Base-by-base conservation (phyloP, 352 stramenopile genomes). In the Pilasporangium apinafurcum region DNA sequence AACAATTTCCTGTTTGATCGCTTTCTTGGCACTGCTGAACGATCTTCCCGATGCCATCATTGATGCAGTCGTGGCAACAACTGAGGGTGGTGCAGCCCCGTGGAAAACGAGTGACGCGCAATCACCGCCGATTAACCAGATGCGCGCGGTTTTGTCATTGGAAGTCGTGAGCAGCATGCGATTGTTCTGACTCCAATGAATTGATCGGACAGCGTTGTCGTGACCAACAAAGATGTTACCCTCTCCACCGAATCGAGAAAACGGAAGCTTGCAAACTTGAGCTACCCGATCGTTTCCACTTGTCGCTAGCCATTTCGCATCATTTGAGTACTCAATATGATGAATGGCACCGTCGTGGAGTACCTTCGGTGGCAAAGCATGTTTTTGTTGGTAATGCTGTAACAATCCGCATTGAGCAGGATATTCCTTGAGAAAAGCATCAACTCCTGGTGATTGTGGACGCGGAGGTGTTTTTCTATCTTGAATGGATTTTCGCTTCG, bases 131-230 rank as follows among this genome's bases (percentile, higher is more conserved):
- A 53, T 47, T 28, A 84, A 56, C 81, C 81, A 92, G 8, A 92
- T 35, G 9, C 74, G 64, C 37, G 70, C 69, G n/a, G 75, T 78
- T 44, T 78, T 78, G 47, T 92, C 81, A 27, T 44, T 68, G 1
- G 70, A 83, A 10, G 80, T 76, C 6, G 76, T 91, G 32, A 88
- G 41, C 17, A 91, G 35, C 56, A 84, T 66, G 25, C 71, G 58
- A 37, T 84, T 79, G 47, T 62, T 89, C 26, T 81, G 75, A 60
- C 81, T 91, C 75, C 75, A 92, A 48, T 74, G 81, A 27, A 92
- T 62, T 13, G 48, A 42, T 10, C 59, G 57, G 21, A 92, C 78
- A 21, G 71, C 61, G 45, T 86, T 62, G 45, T 90, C 66, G 25
- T 89, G 78, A 13, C 76, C 78, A 7, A 68, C 54, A 29, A 88